Conservation (phyloP, 1,284 basidiomycete genomes). For the Testicularia cyperi region DNA sequence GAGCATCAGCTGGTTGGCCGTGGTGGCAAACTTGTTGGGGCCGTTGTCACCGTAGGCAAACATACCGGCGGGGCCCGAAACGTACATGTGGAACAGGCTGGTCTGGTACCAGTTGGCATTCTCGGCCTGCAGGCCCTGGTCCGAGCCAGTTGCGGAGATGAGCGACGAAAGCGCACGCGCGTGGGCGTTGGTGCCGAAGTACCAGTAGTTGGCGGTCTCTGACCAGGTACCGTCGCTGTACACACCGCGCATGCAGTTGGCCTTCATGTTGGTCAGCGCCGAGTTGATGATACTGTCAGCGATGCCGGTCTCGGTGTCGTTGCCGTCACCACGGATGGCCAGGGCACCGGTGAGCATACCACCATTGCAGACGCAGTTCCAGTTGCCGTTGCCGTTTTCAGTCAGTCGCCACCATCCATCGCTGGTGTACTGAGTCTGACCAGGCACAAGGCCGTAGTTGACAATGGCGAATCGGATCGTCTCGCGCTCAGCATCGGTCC, state of each 20-base stretch:
- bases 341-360: constrained; percentile 86
- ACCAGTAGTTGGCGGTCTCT: constrained; percentile 78
- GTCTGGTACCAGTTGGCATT: constrained; percentile 69
- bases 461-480: constrained; percentile 76
- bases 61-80: constrained; percentile 77
- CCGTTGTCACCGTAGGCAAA: constrained; percentile 93
- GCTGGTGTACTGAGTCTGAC: constrained; percentile 63
- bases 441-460: constrained; percentile 67
- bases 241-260: constrained; percentile 73
- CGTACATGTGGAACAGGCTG: constrained; percentile 87
- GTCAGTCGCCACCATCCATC: constrained; percentile 64
- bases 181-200: constrained; percentile 74
- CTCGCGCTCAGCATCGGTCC: constrained; percentile 73
- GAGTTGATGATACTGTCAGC: constrained; percentile 70
- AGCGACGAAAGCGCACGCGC: constrained; percentile 88
- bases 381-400: constrained; percentile 70
- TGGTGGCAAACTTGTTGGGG: constrained; percentile 83
- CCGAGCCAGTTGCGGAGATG: constrained; percentile 78
- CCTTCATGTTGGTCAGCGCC: constrained; percentile 73
- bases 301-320: constrained; percentile 75
- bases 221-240: constrained; percentile 83
- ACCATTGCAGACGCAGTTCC: constrained; percentile 96
- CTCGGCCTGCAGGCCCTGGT: constrained; percentile 71
- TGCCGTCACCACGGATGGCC: constrained; percentile 70
- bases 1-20: constrained; percentile 53